Percentiles rank a stretch among this genome's conserved stretches.
phyloP scores from a whole-genome alignment of 345 rosid genomes.

The Aurinia saxatilis region DNA sequence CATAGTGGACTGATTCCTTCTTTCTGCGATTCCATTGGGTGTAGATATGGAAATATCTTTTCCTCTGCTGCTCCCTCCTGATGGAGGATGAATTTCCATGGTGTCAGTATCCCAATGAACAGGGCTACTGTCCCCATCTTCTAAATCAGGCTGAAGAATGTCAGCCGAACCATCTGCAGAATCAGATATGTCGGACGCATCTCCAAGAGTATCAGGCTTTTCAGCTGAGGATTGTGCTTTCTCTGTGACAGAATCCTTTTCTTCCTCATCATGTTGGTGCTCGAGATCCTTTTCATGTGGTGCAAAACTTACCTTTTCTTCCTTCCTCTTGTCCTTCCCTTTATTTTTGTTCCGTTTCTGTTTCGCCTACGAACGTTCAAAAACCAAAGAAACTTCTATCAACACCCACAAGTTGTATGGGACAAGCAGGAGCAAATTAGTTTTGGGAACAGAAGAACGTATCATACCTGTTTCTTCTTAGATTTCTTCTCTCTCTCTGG shows the following conservation, averaged over 20 bases:
- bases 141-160: slow-evolving; percentile 64
- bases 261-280: slow-evolving; percentile 34
- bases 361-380: slow-evolving; percentile 47
- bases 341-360: slow-evolving; percentile 82
- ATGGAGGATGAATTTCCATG: slow-evolving; percentile 60
- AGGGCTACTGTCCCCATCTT: slow-evolving; percentile 74
- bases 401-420: slow-evolving; percentile 1
- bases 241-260: slow-evolving; percentile 35
- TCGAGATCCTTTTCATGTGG: slow-evolving; percentile 39
- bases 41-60: slow-evolving; percentile 42
- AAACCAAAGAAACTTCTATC: slow-evolving; percentile 17
- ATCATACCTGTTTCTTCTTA: slow-evolving; percentile 80
- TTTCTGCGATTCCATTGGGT: slow-evolving; percentile 59
- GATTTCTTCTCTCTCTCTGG: slow-evolving; percentile 82
- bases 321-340: slow-evolving; percentile 75
- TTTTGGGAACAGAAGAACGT: background rate
- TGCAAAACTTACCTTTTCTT: slow-evolving; percentile 37
- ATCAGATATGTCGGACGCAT: slow-evolving; percentile 78
- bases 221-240: slow-evolving; percentile 44
- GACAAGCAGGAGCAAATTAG: background rate
- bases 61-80: slow-evolving; percentile 50
- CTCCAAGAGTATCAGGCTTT: slow-evolving; percentile 60
- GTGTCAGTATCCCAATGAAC: slow-evolving; percentile 80
- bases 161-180: slow-evolving; percentile 61
- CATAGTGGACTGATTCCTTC: slow-evolving; percentile 45